Evolutionary conservation across 257 asterid genomes (phyloP).

Genomic region (Marsdenia floribunda): DNA sequence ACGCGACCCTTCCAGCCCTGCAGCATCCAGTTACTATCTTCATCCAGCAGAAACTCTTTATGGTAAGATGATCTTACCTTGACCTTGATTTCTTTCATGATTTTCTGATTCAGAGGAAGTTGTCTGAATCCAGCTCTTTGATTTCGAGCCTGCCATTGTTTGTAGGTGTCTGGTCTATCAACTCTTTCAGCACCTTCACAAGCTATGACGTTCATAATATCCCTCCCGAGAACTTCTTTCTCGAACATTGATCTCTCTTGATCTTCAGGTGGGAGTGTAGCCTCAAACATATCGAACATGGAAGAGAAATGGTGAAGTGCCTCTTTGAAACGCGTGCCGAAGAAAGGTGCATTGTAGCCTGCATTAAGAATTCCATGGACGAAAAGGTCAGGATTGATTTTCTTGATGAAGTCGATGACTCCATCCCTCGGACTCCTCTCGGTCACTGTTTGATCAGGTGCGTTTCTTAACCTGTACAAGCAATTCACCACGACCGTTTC

Average conservation of each 20-base stretch:
- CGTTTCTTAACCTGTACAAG: slow-evolving; percentile 46
- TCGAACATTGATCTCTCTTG: slow-evolving; percentile 33
- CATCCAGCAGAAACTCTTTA: slow-evolving; percentile 28
- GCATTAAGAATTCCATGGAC: slow-evolving; percentile 50
- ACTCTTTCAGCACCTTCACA: slow-evolving; percentile 48
- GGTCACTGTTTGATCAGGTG: slow-evolving; percentile 33
- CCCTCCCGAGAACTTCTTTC: slow-evolving; percentile 45
- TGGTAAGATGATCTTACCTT: slow-evolving; percentile 28
- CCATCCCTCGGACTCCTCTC: slow-evolving; percentile 35
- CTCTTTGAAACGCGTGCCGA: slow-evolving; percentile 41
- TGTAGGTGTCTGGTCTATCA: slow-evolving; percentile 49
- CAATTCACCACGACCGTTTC: slow-evolving; percentile 58
- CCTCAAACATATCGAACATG: slow-evolving; percentile 51
- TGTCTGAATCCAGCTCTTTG: slow-evolving; percentile 42
- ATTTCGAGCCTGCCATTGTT: slow-evolving; percentile 45
- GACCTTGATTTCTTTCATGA: slow-evolving; percentile 35
- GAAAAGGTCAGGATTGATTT: slow-evolving; percentile 33
- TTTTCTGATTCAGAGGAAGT: slow-evolving; percentile 28
- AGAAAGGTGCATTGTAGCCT: slow-evolving; percentile 33
- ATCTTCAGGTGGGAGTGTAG: slow-evolving; percentile 40
- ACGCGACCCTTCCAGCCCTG: slow-evolving; percentile 41
- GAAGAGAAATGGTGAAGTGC: slow-evolving; percentile 46
- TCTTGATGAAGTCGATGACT: slow-evolving; percentile 35
- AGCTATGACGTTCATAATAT: slow-evolving; percentile 51
- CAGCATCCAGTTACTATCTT: slow-evolving; percentile 32